phyloP scores from a whole-genome alignment of 2,329 filamentous ascomycete genomes.

The Aspergillus novoparasiticus region DNA sequence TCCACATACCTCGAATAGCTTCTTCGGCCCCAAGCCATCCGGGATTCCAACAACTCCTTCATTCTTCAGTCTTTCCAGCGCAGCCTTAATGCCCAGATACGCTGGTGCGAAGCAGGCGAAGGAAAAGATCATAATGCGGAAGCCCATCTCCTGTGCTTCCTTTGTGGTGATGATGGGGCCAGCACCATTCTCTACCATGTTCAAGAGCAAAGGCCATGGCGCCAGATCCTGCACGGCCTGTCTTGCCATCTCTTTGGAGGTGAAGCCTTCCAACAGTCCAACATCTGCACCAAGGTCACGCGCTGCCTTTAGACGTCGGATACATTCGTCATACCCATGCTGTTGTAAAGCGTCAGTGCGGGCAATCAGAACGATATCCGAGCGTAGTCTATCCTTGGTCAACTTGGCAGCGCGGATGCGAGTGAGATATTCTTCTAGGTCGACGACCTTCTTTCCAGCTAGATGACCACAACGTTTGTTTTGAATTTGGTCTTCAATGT shows the following conservation, averaged over 20 bases:
- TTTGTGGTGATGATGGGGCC: conserved; percentile 40
- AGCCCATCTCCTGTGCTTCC: conserved; percentile 45
- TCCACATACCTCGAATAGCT: conserved; percentile 45
- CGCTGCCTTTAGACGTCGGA: conserved; percentile 41
- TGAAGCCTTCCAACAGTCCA: conserved; percentile 46
- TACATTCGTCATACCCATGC: conserved; percentile 45
- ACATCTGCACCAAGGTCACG: conserved; percentile 43
- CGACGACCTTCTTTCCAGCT: conserved; percentile 42
- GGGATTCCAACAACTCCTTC: conserved; percentile 39
- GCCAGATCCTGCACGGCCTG: conserved; percentile 41
- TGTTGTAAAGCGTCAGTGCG: conserved; percentile 43
- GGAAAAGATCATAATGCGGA: conserved; percentile 48
- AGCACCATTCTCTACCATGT: conserved; percentile 48
- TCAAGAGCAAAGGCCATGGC: conserved; percentile 44
- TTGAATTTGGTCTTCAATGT: conserved; percentile 60
- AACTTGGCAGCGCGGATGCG: conserved; percentile 41
- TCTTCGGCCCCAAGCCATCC: conserved; percentile 34
- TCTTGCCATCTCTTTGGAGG: conserved; percentile 38
- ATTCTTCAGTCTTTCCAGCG: conserved; percentile 37
- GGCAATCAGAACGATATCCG: conserved; percentile 48
- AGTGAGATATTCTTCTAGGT: conserved; percentile 36
- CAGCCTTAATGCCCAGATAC: conserved; percentile 37
- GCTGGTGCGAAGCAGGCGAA: conserved; percentile 41
- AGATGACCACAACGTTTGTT: conserved; percentile 47
- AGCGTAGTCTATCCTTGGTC: conserved; percentile 36